Conservation (phyloP, 306 rosid genomes). For the Phaseolus lunatus region DNA sequence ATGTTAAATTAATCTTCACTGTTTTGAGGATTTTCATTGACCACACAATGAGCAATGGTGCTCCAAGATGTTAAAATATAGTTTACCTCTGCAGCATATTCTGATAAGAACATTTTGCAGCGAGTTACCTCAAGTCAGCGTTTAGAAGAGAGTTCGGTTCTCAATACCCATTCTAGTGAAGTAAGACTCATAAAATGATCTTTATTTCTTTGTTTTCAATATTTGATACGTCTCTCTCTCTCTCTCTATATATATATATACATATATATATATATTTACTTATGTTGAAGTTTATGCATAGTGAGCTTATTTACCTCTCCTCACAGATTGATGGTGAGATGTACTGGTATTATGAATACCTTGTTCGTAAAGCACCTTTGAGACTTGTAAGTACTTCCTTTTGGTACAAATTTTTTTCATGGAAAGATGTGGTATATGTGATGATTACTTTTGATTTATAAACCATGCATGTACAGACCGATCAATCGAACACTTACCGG, state of each 20-base stretch:
- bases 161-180: constrained; percentile 79
- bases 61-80: constrained; percentile 20
- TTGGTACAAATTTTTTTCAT: constrained; percentile 1
- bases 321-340: constrained; percentile 85
- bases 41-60: not conserved
- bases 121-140: constrained; percentile 95
- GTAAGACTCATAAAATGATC: constrained; percentile 58
- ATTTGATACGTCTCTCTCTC: not conserved
- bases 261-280: not conserved
- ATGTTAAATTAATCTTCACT: not conserved
- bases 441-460: constrained; percentile 42
- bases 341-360: constrained; percentile 91
- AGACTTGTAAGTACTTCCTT: constrained; percentile 56
- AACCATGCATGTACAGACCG: constrained; percentile 60
- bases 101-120: constrained; percentile 57
- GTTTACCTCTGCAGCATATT: not conserved
- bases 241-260: not conserved
- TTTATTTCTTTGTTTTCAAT: constrained; percentile 26
- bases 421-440: constrained; percentile 17
- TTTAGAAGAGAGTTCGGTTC: constrained; percentile 91
- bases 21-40: constrained; percentile 16
- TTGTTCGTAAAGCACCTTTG: constrained; percentile 93
- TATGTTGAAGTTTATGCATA: constrained; percentile 30
- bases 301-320: constrained; percentile 41
- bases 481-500: constrained; percentile 65